Conservation (phyloP, 2,329 filamentous ascomycete genomes). For the Phialophora macrospora region DNA sequence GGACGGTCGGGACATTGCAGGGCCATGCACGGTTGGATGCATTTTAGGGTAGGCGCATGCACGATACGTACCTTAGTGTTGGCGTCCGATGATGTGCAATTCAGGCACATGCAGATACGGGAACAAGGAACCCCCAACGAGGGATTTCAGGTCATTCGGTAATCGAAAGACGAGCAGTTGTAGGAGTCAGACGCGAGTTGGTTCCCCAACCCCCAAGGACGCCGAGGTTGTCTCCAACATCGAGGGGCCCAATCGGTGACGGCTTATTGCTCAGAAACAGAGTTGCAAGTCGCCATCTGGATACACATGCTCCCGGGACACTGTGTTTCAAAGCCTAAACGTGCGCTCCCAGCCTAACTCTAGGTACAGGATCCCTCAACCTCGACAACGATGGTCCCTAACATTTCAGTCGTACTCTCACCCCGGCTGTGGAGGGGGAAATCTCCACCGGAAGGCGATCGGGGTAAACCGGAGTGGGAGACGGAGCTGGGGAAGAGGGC, state of each 20-base stretch:
- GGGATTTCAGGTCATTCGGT: conserved; percentile 6
- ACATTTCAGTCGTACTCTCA: background rate
- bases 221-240: background rate
- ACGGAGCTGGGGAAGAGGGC: background rate
- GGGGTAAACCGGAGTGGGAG: conserved; percentile 1
- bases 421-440: background rate
- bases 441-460: background rate
- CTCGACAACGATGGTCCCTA: background rate
- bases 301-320: background rate
- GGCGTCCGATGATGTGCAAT: background rate
- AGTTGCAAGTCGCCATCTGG: background rate
- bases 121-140: conserved; percentile 1
- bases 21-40: background rate
- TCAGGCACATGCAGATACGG: conserved; percentile 3
- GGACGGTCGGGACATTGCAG: conserved; percentile 10
- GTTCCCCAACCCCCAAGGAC: conserved; percentile 8
- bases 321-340: background rate
- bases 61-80: conserved; percentile 8
- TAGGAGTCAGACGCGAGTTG: background rate
- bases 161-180: conserved; percentile 3
- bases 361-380: background rate
- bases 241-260: background rate
- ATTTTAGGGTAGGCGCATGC: conserved; percentile 21
- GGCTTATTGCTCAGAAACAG: background rate
- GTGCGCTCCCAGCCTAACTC: background rate